phyloP scores from a whole-genome alignment of 2,329 filamentous ascomycete genomes.

The Mycosphaerelloides madeirae region DNA sequence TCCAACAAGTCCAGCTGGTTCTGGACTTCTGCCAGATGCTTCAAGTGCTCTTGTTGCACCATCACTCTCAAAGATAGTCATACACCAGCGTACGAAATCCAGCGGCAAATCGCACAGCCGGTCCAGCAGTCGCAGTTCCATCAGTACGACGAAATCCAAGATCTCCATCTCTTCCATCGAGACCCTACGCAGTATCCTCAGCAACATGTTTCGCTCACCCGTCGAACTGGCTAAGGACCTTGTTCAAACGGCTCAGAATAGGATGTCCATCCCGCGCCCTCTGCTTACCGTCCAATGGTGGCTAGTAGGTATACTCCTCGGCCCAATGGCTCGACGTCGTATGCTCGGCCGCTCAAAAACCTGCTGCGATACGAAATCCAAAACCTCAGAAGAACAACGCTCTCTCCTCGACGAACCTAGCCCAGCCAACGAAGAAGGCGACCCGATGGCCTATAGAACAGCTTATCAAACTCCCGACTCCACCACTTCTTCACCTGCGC shows the following conservation, averaged over 20 bases:
- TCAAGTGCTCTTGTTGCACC: neutral
- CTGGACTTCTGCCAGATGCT: neutral
- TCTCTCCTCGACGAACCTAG: constrained; percentile 10
- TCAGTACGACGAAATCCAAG: constrained; percentile 7
- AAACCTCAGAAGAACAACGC: neutral
- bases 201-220: constrained; percentile 27
- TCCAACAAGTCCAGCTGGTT: neutral
- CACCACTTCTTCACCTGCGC: constrained; percentile 4
- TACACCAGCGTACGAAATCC: too few species aligned
- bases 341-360: neutral
- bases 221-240: constrained; percentile 29
- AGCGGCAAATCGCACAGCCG: neutral
- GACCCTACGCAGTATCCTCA: constrained; percentile 24
- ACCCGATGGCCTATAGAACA: constrained; percentile 23
- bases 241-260: constrained; percentile 25
- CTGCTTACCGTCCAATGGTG: constrained; percentile 33
- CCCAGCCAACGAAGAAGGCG: constrained; percentile 4
- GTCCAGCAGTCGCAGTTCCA: constrained; percentile 10
- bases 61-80: too few species aligned
- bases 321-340: constrained; percentile 28
- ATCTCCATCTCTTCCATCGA: constrained; percentile 17
- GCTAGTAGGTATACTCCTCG: constrained; percentile 29
- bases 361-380: constrained; percentile 1
- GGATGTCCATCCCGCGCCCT: constrained; percentile 26
- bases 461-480: constrained; percentile 21